Evolutionary conservation across 768 basidiomycete genomes (phyloP).

Genomic region (Russula sp.): DNA sequence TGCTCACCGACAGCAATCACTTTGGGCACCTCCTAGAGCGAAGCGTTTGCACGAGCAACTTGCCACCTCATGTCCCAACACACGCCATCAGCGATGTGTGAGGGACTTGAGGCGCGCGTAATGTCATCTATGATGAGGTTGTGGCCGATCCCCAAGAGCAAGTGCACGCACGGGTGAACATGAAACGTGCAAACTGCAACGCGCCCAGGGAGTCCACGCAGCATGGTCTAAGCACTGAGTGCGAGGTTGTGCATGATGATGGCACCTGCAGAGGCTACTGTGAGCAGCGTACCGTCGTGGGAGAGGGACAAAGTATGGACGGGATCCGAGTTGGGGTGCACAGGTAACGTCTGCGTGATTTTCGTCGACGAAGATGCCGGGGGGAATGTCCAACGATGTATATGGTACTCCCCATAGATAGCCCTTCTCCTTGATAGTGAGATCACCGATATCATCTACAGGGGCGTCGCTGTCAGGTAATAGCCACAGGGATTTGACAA

Average conservation of each 20-base stretch:
- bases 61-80: constrained; percentile 47
- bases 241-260: constrained; percentile 58
- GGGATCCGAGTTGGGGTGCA: constrained; percentile 39
- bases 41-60: too few relatives aligned
- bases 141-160: constrained; percentile 25
- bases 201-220: constrained; percentile 47
- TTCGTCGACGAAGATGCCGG: constrained; percentile 25
- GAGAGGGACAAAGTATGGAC: constrained; percentile 54
- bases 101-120: constrained; percentile 48
- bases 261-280: constrained; percentile 45
- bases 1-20: too few relatives aligned
- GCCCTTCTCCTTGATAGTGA: too few relatives aligned
- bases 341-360: constrained; percentile 39
- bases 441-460: too few relatives aligned
- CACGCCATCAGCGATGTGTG: constrained; percentile 57
- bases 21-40: too few relatives aligned
- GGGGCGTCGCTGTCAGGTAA: too few relatives aligned
- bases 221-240: constrained; percentile 45
- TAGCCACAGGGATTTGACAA: constrained; percentile 2
- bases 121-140: constrained; percentile 61
- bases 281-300: constrained; percentile 51
- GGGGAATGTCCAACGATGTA: constrained; percentile 44
- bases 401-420: constrained; percentile 37
- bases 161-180: constrained; percentile 49
- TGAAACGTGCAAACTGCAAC: constrained; percentile 55